Evolutionary conservation across 2,329 filamentous ascomycete genomes (phyloP).

Genomic region (Epichloe amarillans): DNA sequence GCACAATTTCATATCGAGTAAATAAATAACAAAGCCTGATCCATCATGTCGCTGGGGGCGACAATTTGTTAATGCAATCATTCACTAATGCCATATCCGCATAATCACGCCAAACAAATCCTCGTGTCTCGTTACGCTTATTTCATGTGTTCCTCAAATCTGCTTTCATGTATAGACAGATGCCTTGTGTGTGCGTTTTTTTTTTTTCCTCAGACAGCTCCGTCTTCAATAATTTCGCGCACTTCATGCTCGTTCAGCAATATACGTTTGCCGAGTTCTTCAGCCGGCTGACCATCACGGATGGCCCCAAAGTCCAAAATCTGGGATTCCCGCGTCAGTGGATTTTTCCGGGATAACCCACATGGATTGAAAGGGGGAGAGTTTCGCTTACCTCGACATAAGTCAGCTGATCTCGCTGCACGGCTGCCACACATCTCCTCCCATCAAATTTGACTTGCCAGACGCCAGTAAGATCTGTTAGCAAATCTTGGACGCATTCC

Average conservation of each 20-base stretch:
- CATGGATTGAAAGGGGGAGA: too few species aligned
- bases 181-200: neutral
- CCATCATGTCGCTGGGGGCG: neutral
- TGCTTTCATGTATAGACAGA: neutral
- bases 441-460: slow-evolving; percentile 99
- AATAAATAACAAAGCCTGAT: neutral
- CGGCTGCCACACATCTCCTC: slow-evolving; percentile 85
- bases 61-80: neutral
- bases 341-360: neutral
- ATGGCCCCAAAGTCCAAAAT: slow-evolving; percentile 94
- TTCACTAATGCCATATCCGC: neutral
- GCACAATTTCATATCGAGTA: neutral
- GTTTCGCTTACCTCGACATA: slow-evolving; percentile 73
- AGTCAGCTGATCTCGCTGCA: slow-evolving; percentile 82
- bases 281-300: slow-evolving; percentile 68
- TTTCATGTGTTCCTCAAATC: neutral
- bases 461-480: slow-evolving; percentile 89
- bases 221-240: slow-evolving; percentile 35
- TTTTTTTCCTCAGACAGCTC: slow-evolving; percentile 11
- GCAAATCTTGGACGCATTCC: slow-evolving; percentile 80
- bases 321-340: slow-evolving; percentile 30
- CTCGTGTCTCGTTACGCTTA: slow-evolving; percentile 2
- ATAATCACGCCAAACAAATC: neutral
- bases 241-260: slow-evolving; percentile 47
- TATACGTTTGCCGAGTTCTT: slow-evolving; percentile 68